phyloP scores from a whole-genome alignment of 148 eudicot genomes.

The Cornus suecica region DNA sequence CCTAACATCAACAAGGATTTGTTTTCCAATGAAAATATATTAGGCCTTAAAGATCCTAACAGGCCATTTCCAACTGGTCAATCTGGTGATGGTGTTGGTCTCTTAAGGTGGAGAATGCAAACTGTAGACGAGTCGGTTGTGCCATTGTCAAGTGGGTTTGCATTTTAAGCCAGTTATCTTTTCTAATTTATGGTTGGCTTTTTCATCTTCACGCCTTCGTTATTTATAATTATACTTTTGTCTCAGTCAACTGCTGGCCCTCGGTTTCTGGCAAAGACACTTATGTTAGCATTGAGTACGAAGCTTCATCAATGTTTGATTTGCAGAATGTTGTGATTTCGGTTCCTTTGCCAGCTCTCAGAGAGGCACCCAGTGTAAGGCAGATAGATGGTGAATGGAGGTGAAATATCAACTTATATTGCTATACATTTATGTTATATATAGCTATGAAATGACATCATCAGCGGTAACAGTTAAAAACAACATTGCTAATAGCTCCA shows the following conservation, averaged over 20 bases:
- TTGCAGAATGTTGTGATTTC: conserved; percentile 92
- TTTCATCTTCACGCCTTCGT: neutral
- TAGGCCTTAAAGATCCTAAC: conserved; percentile 94
- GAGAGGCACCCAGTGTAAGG: conserved; percentile 84
- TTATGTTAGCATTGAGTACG: conserved; percentile 90
- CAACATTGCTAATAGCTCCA: neutral
- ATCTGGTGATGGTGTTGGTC: conserved; percentile 85
- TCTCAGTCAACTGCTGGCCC: conserved; percentile 98
- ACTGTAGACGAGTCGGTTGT: conserved; percentile 79
- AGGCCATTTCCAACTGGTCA: conserved; percentile 86
- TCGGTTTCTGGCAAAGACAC: conserved; percentile 94
- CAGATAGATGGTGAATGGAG: conserved; percentile 98
- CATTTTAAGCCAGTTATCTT: neutral
- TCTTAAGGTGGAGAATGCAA: conserved; percentile 96
- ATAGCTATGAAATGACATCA: neutral
- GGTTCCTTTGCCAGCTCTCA: conserved; percentile 96
- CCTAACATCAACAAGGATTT: conserved; percentile 92
- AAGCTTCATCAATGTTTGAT: conserved; percentile 81
- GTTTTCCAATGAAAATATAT: conserved; percentile 67
- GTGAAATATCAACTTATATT: conserved; percentile 27
- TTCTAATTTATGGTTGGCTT: conserved; percentile 1
- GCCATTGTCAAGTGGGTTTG: conserved; percentile 82
- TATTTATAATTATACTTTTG: neutral
- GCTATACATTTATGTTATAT: neutral
- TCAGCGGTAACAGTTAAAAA: neutral